phyloP scores from a whole-genome alignment of 2,329 filamentous ascomycete species.

The Elsinoe arachidis region DNA sequence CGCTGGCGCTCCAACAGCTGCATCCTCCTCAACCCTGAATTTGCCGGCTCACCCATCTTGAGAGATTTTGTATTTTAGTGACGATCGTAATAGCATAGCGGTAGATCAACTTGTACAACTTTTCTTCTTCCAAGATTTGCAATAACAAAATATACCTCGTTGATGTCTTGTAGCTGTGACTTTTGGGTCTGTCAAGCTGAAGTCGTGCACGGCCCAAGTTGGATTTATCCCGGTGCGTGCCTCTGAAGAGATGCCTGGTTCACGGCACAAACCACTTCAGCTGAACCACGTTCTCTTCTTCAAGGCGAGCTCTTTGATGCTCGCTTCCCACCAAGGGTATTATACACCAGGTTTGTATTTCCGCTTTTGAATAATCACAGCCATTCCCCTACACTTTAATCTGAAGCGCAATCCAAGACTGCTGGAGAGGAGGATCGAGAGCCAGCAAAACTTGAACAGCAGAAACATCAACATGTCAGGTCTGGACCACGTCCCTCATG shows the following conservation, averaged over 20 bases:
- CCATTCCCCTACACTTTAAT: too few relatives aligned
- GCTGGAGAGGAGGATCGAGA: too few relatives aligned
- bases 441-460: too few relatives aligned
- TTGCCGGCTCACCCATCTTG: constrained; percentile 79
- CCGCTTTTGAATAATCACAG: too few relatives aligned
- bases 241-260: neutral
- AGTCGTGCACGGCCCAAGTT: too few relatives aligned
- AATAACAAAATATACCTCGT: neutral
- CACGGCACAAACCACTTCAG: neutral
- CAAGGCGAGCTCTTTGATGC: neutral
- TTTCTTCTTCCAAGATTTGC: neutral
- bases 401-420: too few relatives aligned
- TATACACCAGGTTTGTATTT: neutral
- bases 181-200: too few relatives aligned
- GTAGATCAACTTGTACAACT: neutral
- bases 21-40: constrained; percentile 85
- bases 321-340: neutral
- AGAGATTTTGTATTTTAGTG: constrained; percentile 73
- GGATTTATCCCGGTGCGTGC: too few relatives aligned
- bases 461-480: neutral
- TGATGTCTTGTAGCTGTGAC: neutral
- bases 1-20: constrained; percentile 49
- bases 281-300: neutral
- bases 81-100: constrained; percentile 9
- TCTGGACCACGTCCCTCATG: neutral